Evolutionary conservation across 495 filamentous ascomycete species (phyloP), one percentile per base, ranked within the genome.

Genomic region (Lasiosphaeria hispida): DNA sequence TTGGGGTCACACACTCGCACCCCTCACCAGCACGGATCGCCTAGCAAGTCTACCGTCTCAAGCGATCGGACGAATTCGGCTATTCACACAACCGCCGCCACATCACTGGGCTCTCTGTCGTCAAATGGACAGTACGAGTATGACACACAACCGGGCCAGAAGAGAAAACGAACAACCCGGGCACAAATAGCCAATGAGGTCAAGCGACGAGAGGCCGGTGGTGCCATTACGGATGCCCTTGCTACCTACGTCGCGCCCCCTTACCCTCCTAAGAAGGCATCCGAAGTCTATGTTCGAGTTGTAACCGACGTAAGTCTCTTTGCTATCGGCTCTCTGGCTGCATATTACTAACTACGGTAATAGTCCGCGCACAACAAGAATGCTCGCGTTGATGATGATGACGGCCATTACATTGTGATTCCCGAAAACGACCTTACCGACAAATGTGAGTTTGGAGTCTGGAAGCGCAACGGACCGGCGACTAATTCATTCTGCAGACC

Each of bases 321-420:
- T n/a, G 6, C 23, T 5, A 14, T 34, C 17, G 13, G 7, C 36
- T 19, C 14, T 17, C 11, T 14, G 15, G 5, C 58, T 52, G 44
- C 53, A 38, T 43, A 42, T 35, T 58, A 33, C 42, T 65, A 47
- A 62, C 42, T 57, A 9, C 42, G 55, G 15, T 38, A 57, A 71
- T 59, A 82, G 79, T 71, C 69, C n/a, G 69, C 77, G 15, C 70
- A 73, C 15, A 75, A 69, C 72, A 88, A 68, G 82, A 86, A 74
- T 34, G 65, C 64, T 33, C 74, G 79, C 48, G 86, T 90, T 48
- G 94, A 98, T 63, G 94, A 97, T 59, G 92, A 97, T 44, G 94
- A 98, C 64, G 94, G 94, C 13, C 94, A 98, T 69, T 97, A 96
- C 65, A 89, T 96, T 63, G 91, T 98, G 11, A 83, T 85, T 3